Percentiles rank a stretch among this genome's conserved stretches.
phyloP scores from a whole-genome alignment of 805 yeast species.

The Nakazawaea wickerhamii region DNA sequence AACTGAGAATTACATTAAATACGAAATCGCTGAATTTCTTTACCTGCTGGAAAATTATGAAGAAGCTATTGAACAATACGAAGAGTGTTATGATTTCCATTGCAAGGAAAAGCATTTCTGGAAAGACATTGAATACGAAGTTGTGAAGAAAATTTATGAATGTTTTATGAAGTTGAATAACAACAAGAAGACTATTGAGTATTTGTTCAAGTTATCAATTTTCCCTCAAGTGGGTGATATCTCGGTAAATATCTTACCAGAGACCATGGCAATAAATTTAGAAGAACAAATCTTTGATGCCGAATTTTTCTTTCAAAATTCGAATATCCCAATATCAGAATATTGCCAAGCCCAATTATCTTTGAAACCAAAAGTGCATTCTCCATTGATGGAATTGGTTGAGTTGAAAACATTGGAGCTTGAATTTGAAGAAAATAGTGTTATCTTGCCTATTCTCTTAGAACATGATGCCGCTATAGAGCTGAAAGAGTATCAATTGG shows the following conservation, averaged over 20 bases:
- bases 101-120: conserved; percentile 23
- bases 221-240: conserved; percentile 14
- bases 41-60: conserved; percentile 28
- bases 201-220: conserved; percentile 28
- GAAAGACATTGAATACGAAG: conserved; percentile 27
- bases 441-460: conserved; percentile 5
- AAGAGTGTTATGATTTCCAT: conserved; percentile 3
- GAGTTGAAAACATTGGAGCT: conserved; percentile 18
- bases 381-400: conserved; percentile 15
- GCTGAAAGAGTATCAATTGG: neutral
- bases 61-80: conserved; percentile 36
- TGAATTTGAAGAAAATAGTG: conserved; percentile 16
- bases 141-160: conserved; percentile 32
- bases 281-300: conserved; percentile 18
- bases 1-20: conserved; percentile 37
- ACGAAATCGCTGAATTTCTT: conserved; percentile 47
- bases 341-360: conserved; percentile 25
- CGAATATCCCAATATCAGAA: conserved; percentile 19
- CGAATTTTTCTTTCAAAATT: conserved; percentile 17
- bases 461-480: neutral
- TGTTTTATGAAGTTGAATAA: conserved; percentile 31
- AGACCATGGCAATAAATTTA: conserved; percentile 10
- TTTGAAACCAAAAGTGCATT: conserved; percentile 24
- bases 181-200: conserved; percentile 27
- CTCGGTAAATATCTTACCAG: conserved; percentile 6